Evolutionary conservation across 805 yeast genomes (phyloP), one percentile per base, ranked within the genome.

Genomic region (Tanozyma kutaoensis): DNA sequence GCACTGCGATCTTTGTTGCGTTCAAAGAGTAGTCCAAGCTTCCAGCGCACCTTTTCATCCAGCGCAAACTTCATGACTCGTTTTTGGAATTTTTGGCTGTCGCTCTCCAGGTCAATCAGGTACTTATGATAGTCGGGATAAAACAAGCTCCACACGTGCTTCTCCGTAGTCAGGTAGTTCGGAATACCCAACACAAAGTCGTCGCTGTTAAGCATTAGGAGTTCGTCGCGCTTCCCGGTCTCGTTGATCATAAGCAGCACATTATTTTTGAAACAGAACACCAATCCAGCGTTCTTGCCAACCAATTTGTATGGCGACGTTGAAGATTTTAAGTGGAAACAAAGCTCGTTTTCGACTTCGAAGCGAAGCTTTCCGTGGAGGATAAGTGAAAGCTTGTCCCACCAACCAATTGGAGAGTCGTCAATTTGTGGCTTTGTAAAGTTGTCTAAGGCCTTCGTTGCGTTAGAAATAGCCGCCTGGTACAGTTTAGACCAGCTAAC

Each of bases 41-140:
- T 68, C 95, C 95, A 85, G n/a, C 55, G 46, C 5, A 85, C 91
- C 22, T 59, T 55, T 16, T 85, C 85, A 8, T 62, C 51, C 1
- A 62, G 56, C 2, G 61, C 55, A 16, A 85, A 56, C 36, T 69
- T 72, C 66, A 80, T 65, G 1, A 62, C 56, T 8, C 45, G 42
- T 38, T 66, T 66, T 13, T 43, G 51, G 20, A 54, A 47, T 28
- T 53, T 56, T n/a, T n/a, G n/a, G n/a, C n/a, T n/a, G 23, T 39
- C 46, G 4, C 48, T 27, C 23, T 51, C 60, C 2, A 42, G 28
- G 18, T 50, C 56, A 13, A 38, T 33, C 8, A 30, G 36, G 9
- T 23, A 28, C 5, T 40, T 48, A 11, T 33, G 41, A 14, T 34
- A 11, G 20, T 43, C 51, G 20, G 43, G 46, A 29, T 45, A 46